Base-by-base conservation (phyloP, 768 basidiomycete species). In the Vararia minispora region DNA sequence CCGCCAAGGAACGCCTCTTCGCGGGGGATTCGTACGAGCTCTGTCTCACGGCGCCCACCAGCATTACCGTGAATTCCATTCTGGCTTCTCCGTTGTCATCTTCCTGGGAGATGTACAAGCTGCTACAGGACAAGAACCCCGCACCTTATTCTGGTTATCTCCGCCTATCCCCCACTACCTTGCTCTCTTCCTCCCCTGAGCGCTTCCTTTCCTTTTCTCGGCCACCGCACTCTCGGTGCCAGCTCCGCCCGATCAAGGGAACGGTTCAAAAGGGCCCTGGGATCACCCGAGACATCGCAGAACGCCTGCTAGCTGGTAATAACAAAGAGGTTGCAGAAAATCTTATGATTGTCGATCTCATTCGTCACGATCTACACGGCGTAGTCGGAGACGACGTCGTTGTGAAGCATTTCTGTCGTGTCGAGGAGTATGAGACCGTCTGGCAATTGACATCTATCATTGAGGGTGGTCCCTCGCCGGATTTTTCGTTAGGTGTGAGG, bases 311-410 rank as follows among this genome's bases (percentile, higher is more conserved):
- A 40, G 65, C 64, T 11, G 78, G 79, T 5, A 82, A 72, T 55
- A 65, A 62, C 29, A 98, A 98, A 56, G 92, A 98, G 58, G 76
- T 92, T 2, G 92, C 91, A 0, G 92, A 97, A 63, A 98, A 98
- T 55, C 60, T 98, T 40, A 97, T 98, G 92, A 95, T 98, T 45
- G 92, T 95, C 18, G 92, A 97, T 56, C 74, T 98, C 33, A 94
- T 94, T 51, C 76, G 90, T 24, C 86, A 95, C 47, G 92, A 98
- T 59, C 64, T 98, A 24, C 78, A 92, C 48, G 76, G 76, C 22
- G 79, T 82, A 39, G 72, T 94, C 14, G 87, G 86, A 1, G 79
- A 85, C 27, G 69, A 81, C 38, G 91, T 98, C 6, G 55, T 69
- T 10, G 88, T 94, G 5, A 79, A 73, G 40, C 79, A 89, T 46